Base-by-base conservation (phyloP, 345 rosid species). In the Dovyalis caffra region DNA sequence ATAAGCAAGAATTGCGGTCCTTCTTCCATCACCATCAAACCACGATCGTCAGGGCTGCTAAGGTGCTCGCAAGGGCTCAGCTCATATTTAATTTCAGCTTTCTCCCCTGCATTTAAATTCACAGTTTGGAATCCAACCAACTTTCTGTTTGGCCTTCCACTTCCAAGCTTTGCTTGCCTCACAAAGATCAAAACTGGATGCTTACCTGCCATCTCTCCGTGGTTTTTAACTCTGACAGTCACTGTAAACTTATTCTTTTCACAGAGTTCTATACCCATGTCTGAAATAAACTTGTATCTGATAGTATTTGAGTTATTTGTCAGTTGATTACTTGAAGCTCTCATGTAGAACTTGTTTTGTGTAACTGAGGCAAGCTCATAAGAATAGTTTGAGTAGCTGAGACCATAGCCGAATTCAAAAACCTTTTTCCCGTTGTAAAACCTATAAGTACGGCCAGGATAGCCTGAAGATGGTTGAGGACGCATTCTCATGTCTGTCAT, bases 401-500 rank as follows among this genome's bases (percentile, higher is more conserved):
- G 90, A 78, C 99, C 97, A 73, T 85, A 79, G 8, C 97, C 97
- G 5, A 91, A 95, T 80, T 85, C 85, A 61, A 58, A 94, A 64
- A 94, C 90, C 28, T 81, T 84, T 62, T 80, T 74, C 16, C 95
- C 97, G 79, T 83, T 38, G 34, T 91, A 92, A 86, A 95, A 92
- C 45, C 93, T 88, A 78, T 90, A 89, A 28, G 99, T 93, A 25
- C 97, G 87, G 49, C 99, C 96, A 8, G 98, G 97, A 74, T 95
- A 91, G 62, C 88, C 91, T 8, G 85, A 62, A 4, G 87, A 76
- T 60, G 85, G 83, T 51, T 82, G 77, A 5, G 98, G 86, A 25
- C 97, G 79, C 97, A 93, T 92, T 74, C 94, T 85, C 98, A 91
- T 92, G 77, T 92, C 95, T 31, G 94, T 90, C 98, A 93, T 91